These are phyloP conservation scores for Pleurotus ostreatus DNA, from an alignment of 768 basidiomycete genomes.

Conservation along the genomic window DNA sequence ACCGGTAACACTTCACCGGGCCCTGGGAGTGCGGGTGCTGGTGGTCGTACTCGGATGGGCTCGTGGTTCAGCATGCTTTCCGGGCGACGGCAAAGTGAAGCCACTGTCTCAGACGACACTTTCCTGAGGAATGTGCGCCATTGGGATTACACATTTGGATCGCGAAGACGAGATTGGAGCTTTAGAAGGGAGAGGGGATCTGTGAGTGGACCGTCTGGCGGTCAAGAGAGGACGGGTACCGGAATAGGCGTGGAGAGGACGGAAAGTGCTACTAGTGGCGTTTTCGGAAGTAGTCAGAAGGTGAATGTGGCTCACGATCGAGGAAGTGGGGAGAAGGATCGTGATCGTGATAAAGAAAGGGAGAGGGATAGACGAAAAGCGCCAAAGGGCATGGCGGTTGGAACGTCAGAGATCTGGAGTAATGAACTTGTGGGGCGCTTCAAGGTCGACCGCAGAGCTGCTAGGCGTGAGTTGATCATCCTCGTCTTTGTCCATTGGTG, in stretches of 20 bases:
- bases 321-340: slow-evolving; percentile 20
- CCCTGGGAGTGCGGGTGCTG: slow-evolving; percentile 14
- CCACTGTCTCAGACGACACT: slow-evolving; percentile 36
- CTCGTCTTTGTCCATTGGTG: background rate
- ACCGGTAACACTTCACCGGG: slow-evolving; percentile 9
- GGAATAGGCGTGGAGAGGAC: slow-evolving; percentile 2
- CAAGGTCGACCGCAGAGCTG: slow-evolving; percentile 49
- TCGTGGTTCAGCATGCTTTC: slow-evolving; percentile 13
- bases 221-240: slow-evolving; percentile 4
- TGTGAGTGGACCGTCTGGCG: slow-evolving; percentile 12
- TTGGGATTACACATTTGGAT: slow-evolving; percentile 46
- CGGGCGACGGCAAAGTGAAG: slow-evolving; percentile 39
- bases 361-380: slow-evolving; percentile 14
- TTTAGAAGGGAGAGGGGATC: slow-evolving; percentile 54
- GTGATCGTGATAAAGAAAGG: slow-evolving; percentile 11
- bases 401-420: slow-evolving; percentile 63
- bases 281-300: slow-evolving; percentile 1
- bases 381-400: slow-evolving; percentile 48
- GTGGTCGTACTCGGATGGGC: slow-evolving; percentile 16
- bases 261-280: background rate
- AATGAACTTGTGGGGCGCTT: slow-evolving; percentile 62
- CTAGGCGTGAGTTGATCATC: slow-evolving; percentile 28
- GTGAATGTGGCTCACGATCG: slow-evolving; percentile 1
- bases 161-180: slow-evolving; percentile 48
- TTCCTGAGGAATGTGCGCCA: slow-evolving; percentile 33